These are phyloP conservation scores for Colletotrichum melonis DNA, from an alignment of 2,329 filamentous ascomycete species.

Conservation along the genomic window DNA sequence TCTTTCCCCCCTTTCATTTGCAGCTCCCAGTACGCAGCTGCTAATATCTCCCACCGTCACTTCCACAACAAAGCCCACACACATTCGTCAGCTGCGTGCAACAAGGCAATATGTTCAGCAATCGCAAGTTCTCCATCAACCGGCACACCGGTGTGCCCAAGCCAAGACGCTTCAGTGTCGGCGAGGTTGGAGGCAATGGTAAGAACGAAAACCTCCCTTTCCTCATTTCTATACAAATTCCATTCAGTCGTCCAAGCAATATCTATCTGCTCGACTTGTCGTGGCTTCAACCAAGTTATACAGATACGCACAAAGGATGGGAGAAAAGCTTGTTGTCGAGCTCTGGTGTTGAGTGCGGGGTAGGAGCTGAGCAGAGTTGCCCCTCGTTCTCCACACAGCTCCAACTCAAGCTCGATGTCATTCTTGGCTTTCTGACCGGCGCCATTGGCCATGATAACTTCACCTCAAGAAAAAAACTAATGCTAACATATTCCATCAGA, in stretches of 20 bases:
- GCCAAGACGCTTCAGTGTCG: slow-evolving; percentile 68
- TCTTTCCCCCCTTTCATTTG: neutral
- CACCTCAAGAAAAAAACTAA: neutral
- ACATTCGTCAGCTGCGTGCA: neutral
- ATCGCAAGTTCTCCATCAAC: slow-evolving; percentile 76
- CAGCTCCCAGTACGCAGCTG: neutral
- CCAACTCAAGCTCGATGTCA: slow-evolving; percentile 30
- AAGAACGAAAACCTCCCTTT: neutral
- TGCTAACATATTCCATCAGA: slow-evolving; percentile 62
- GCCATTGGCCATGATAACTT: neutral
- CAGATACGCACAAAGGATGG: neutral
- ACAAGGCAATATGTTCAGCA: slow-evolving; percentile 58
- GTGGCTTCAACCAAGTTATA: neutral
- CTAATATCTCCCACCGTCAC: neutral
- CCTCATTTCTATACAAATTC: neutral
- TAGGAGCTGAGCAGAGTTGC: slow-evolving; percentile 31
- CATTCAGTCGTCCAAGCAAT: neutral
- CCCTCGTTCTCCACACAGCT: slow-evolving; percentile 35
- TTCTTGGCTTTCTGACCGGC: slow-evolving; percentile 23
- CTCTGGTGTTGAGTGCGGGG: slow-evolving; percentile 29
- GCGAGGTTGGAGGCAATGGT: slow-evolving; percentile 53
- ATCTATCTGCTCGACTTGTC: neutral
- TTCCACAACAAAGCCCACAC: neutral
- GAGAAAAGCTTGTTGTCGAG: slow-evolving; percentile 25
- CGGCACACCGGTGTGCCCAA: slow-evolving; percentile 72